phyloP scores from a whole-genome alignment of 768 basidiomycete species.

The Mycena albidolilacea region DNA sequence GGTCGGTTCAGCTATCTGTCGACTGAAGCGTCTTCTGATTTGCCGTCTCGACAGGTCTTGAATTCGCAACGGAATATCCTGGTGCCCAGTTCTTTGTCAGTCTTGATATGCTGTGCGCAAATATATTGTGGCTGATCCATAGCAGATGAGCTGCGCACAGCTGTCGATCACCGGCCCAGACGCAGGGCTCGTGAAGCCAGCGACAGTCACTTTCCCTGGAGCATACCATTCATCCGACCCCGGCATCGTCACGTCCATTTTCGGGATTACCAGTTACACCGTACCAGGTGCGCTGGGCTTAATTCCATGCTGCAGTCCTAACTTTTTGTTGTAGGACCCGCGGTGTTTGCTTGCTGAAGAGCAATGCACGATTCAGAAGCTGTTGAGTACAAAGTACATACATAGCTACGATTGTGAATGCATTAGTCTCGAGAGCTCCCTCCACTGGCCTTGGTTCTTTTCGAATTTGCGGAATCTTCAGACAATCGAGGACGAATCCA shows the following conservation, averaged over 20 bases:
- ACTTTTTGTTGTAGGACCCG: constrained; percentile 43
- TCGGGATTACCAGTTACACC: constrained; percentile 43
- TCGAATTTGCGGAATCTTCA: not conserved
- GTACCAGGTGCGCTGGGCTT: constrained; percentile 14
- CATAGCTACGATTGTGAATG: not conserved
- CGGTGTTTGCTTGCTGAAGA: constrained; percentile 50
- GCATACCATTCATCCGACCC: constrained; percentile 51
- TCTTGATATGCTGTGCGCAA: not conserved
- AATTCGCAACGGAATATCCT: constrained; percentile 52
- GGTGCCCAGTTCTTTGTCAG: constrained; percentile 62
- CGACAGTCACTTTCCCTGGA: constrained; percentile 43
- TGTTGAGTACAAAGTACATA: not conserved
- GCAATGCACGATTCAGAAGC: not conserved
- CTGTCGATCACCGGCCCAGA: constrained; percentile 37
- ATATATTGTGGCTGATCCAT: not conserved
- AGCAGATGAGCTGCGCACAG: constrained; percentile 48
- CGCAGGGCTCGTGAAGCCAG: constrained; percentile 35
- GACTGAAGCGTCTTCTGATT: not conserved
- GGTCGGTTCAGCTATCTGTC: constrained; percentile 41
- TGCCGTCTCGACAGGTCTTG: constrained; percentile 40
- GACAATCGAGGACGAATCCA: constrained; percentile 41
- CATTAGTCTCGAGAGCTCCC: not conserved
- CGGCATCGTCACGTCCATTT: constrained; percentile 52
- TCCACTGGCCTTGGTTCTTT: not conserved
- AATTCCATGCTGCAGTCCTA: not conserved